Base-by-base conservation (phyloP, 768 basidiomycete genomes). In the Hebeloma cylindrosporum region DNA sequence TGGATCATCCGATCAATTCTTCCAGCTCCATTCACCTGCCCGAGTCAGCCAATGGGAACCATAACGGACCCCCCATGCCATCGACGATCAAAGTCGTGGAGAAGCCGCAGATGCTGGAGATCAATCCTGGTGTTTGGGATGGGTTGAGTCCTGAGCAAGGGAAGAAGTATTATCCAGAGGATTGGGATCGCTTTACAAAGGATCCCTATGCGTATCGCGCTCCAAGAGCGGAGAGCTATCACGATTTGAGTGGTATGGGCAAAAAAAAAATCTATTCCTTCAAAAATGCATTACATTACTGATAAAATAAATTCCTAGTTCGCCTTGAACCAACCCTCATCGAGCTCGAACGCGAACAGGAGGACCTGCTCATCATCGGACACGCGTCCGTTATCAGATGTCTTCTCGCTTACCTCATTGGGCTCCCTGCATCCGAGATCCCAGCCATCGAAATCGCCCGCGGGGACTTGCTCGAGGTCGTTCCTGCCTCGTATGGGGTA, bases 371-470 rank as follows among this genome's bases (percentile, higher is more conserved):
- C 28, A 97, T 99, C 65, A 91, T 98, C 54, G 94, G 93, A 1
- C 94, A 97, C 62, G 92, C 94, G 11, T 95, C 93, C 29, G 96
- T 98, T 61, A 96, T 98, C 57, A 84, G 96, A 13, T 99, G 96
- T 69, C 74, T 99, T 46, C 79, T 97, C 33, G 86, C 93, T 2
- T 93, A 93, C 64, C 83, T 93, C 56, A 92, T 93, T 53, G 96
- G 96, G 5, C 74, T 98, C 3, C 92, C 93, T 4, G 92, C 95
- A 0, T 86, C 87, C 20, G 96, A 99, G 62, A 96, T 99, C 33
- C 96, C 96, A 0, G 94, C 93, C 1, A 95, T 98, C 42, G 95
- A 98, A 65, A 86, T 99, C 55, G 91, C 95, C 27, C 80, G 96
- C 9, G 96, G 96, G 0, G 96, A 99, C 61, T 70, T 98, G n/a